Base-by-base conservation (phyloP, 169 alveolate species). In the Plasmodium chabaudi region DNA sequence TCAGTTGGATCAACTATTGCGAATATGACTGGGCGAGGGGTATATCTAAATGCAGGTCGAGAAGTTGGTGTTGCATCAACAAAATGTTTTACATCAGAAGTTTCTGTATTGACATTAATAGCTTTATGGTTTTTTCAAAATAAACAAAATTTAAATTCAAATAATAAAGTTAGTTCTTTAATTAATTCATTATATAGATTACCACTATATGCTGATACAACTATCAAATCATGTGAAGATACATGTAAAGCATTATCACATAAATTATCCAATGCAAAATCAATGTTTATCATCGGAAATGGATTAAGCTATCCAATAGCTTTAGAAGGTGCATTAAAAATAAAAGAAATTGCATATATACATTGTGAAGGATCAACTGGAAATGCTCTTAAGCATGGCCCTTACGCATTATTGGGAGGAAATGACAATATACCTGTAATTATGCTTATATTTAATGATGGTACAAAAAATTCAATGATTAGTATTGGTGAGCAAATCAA, bases 1-100 rank as follows among this genome's bases (percentile, higher is more conserved):
- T 93, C 94, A 5, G 99, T 97, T 15, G 99, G 98, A 21, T 94
- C 98, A 1, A 93, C 94, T 44, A 82, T 97, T 23, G 98, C 99
- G 10, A 95, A 98, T 72, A 91, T 94, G 89, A 95, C 97, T 13
- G 95, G 94, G 56, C 93, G 98, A 51, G 99, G 99, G 1, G 99
- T 98, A 39, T 97, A 97, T 89, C 89, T 98, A 61, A 97, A 98
- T 93, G 98, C 99, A 10, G 99, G 99, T 9, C 91, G 99, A 72
- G 99, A 98, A 88, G 97, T 97, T 10, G 99, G 99, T 5, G 99
- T 98, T 39, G 99, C 99, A 23, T 96, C 99, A 5, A 98, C 99
- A 12, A 98, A 98, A 91, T 97, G 99, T 42, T 98, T 98, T 88
- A 95, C 98, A 6, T 96, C 99, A 7, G 97, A 98, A 89, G 97